Conservation (phyloP, 2,329 filamentous ascomycete species). For the Microdochium nivale region DNA sequence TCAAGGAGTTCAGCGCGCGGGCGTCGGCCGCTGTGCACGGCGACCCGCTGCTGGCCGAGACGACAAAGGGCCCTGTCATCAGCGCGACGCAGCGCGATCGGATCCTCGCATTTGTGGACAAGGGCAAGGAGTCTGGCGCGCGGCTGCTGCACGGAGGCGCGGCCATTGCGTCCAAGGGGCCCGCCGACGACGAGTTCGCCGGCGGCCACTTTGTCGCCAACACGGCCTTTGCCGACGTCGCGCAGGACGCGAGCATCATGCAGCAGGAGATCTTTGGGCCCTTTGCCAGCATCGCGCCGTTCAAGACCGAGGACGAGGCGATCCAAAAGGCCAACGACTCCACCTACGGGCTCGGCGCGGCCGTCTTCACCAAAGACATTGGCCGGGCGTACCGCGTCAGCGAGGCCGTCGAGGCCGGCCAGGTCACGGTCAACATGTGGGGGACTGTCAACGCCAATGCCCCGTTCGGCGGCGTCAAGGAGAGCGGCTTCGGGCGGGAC, state of each 20-base stretch:
- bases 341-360: slow-evolving; percentile 39
- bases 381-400: slow-evolving; percentile 19
- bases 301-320: slow-evolving; percentile 4
- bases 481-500: slow-evolving; percentile 14
- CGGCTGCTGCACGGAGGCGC: slow-evolving; percentile 1
- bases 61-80: slow-evolving; percentile 2
- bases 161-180: background rate
- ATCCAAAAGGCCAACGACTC: slow-evolving; percentile 18
- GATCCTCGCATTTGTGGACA: background rate
- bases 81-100: slow-evolving; percentile 1
- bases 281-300: slow-evolving; percentile 2
- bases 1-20: slow-evolving; percentile 12
- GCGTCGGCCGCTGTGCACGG: slow-evolving; percentile 7
- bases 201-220: slow-evolving; percentile 3
- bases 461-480: slow-evolving; percentile 16
- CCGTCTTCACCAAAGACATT: slow-evolving; percentile 42
- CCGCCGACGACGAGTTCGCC: slow-evolving; percentile 9
- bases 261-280: slow-evolving; percentile 6
- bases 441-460: slow-evolving; percentile 3
- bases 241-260: slow-evolving; percentile 1
- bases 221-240: slow-evolving; percentile 5
- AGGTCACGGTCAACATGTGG: slow-evolving; percentile 8
- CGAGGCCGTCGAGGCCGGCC: slow-evolving; percentile 40
- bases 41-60: slow-evolving; percentile 7
- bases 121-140: background rate